These are phyloP conservation scores for Condylostoma magnum DNA, from an alignment of 169 alveolate genomes.

Conservation along the genomic window DNA sequence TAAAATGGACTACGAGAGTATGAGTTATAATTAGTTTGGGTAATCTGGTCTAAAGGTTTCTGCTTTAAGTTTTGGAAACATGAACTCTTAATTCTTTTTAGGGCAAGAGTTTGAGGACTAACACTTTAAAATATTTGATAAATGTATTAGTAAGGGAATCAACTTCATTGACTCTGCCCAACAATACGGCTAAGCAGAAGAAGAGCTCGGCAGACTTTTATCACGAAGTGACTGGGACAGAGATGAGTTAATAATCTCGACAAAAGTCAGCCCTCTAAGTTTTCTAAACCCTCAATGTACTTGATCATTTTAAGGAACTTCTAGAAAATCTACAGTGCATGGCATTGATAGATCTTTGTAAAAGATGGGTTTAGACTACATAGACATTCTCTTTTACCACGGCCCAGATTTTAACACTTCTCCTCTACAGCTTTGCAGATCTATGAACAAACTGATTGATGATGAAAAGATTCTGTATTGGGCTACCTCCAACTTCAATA, in stretches of 20 bases:
- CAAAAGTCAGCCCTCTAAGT: slow-evolving; percentile 26
- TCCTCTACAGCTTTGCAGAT: slow-evolving; percentile 63
- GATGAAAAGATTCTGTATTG: slow-evolving; percentile 70
- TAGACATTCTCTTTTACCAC: slow-evolving; percentile 68
- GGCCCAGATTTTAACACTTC: slow-evolving; percentile 69
- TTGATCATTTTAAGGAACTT: too few species aligned
- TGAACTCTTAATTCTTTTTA: too few species aligned
- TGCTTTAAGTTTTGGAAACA: too few species aligned
- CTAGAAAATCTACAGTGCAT: slow-evolving; percentile 69
- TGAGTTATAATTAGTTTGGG: too few species aligned
- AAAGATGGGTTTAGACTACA: slow-evolving; percentile 57
- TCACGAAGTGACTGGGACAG: slow-evolving; percentile 34
- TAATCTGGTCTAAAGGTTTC: too few species aligned
- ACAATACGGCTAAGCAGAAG: slow-evolving; percentile 52
- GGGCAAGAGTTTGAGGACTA: too few species aligned
- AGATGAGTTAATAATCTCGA: slow-evolving; percentile 35
- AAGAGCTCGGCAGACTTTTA: slow-evolving; percentile 35
- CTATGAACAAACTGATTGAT: slow-evolving; percentile 55
- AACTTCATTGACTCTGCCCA: slow-evolving; percentile 76
- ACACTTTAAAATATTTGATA: slow-evolving; percentile 30
- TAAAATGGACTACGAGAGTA: too few species aligned
- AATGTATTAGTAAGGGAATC: slow-evolving; percentile 51
- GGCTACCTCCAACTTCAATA: slow-evolving; percentile 58
- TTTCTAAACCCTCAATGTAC: slow-evolving; percentile 50
- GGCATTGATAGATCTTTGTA: slow-evolving; percentile 56